Evolutionary conservation across 345 rosid species (phyloP), one percentile per base, ranked within the genome.

Genomic region (Mangifera indica): DNA sequence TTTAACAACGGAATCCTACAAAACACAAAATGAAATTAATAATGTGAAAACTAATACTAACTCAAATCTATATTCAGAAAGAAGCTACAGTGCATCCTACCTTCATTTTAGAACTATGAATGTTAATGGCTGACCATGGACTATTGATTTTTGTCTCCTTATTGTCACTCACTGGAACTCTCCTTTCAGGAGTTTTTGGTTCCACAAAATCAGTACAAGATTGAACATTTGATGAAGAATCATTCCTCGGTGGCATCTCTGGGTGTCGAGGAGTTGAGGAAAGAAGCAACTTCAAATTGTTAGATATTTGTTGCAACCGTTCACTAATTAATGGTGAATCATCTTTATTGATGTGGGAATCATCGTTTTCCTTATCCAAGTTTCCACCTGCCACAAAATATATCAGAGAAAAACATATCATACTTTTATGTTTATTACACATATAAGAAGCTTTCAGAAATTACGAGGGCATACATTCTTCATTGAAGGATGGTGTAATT

Each of bases 321-420:
- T 78, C 56, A 75, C 87, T 84, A 21, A 90, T 72, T 1, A 87
- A 90, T 26, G 94, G 94, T 37, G 93, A 87, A 60, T 53, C 60
- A 71, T 58, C 76, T 70, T 68, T 71, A 29, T 84, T 73, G 64
- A 72, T 70, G 20, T 80, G 52, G 29, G 55, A 32, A 63, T 22
- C 29, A 9, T 65, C 76, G 79, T 87, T 90, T 77, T 87, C 93
- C 77, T 84, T 83, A 14, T 83, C 86, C 45, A 78, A 53, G 7
- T 56, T 67, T 68, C 40, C 66, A 71, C 78, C 91, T 85, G 65
- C 52, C 52, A 53, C 14, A 10, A 48, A 54, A 57, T 1, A 29
- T 49, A 24, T 55, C 53, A 5, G 18, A 14, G 21, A 53, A 54
- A 46, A 48, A 40, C 26, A 76, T 12, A 20, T 68, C 46, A 64